Percentiles rank a stretch among this genome's conserved stretches.
Evolutionary conservation across 2,329 filamentous ascomycete genomes (phyloP).

Genomic region (Anisogramma anomala): DNA sequence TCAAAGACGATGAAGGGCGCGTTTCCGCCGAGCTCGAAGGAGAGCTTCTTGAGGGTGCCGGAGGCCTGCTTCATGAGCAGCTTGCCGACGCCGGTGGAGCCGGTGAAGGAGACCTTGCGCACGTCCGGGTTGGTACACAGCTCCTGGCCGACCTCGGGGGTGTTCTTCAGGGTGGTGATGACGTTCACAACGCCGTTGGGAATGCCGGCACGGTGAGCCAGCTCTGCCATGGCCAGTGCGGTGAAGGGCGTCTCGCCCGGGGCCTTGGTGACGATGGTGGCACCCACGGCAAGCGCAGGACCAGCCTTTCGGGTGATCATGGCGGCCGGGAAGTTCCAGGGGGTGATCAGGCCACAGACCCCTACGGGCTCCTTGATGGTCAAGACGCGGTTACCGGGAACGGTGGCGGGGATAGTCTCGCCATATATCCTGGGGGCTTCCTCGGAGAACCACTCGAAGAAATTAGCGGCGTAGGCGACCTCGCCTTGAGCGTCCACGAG

Average conservation of each 20-base stretch:
- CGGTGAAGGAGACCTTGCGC: constrained; percentile 90
- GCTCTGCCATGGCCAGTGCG: constrained; percentile 73
- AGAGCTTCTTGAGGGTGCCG: constrained; percentile 65
- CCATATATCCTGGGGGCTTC: constrained; percentile 66
- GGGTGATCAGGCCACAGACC: constrained; percentile 72
- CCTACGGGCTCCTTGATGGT: constrained; percentile 77
- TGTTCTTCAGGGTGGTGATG: constrained; percentile 70
- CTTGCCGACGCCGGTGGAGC: constrained; percentile 58
- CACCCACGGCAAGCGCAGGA: constrained; percentile 80
- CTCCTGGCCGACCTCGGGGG: constrained; percentile 61
- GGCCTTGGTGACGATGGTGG: constrained; percentile 85
- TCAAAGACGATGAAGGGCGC: constrained; percentile 93
- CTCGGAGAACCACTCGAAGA: constrained; percentile 73
- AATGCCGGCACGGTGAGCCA: constrained; percentile 76
- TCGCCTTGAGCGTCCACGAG: constrained; percentile 63
- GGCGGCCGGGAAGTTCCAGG: constrained; percentile 78
- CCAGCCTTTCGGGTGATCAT: constrained; percentile 64
- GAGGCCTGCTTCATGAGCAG: constrained; percentile 83
- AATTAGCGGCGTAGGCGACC: constrained; percentile 60
- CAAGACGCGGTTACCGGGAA: constrained; percentile 61
- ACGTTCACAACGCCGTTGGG: constrained; percentile 87
- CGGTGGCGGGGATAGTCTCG: constrained; percentile 58
- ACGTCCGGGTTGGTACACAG: constrained; percentile 67
- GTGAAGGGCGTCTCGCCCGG: constrained; percentile 90
- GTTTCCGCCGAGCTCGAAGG: constrained; percentile 83